Evolutionary conservation across 495 filamentous ascomycete genomes (phyloP), one percentile per base, ranked within the genome.

Genomic region (Wilcoxina mikolae): DNA sequence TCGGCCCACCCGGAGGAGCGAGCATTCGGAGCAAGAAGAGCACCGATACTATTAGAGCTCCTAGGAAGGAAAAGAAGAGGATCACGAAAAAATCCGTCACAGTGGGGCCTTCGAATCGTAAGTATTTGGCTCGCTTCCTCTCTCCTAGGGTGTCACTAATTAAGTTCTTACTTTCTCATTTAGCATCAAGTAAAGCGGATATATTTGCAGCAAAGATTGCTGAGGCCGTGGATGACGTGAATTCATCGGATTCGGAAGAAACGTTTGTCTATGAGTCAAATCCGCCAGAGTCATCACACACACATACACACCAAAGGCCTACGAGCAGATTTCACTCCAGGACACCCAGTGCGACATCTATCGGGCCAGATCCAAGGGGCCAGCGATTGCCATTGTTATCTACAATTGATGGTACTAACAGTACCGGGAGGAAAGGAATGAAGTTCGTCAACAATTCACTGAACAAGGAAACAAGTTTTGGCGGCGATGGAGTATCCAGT

Each of bases 241-340:
- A 95, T 68, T 91, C 90, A 5, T 94, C 89, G 15, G 91, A 94
- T 64, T 96, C 93, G 2, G 91, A 95, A 59, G 93, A 95, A 68
- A 96, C 93, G 0, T 98, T 96, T 68, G 90, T 98, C 2, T 98
- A 98, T 71, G 91, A 98, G 70, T 98, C 91, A 9, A 98, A 98
- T 65, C 91, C 93, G 10, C 86, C 86, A 10, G 91, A 96, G 58
- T 74, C 75, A 22, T 46, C 54, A 60, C 59, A 47, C 31, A 55
- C 41, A 28, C 46, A 28, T 23, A 20, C 39, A 9, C 78, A 76
- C 51, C 83, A 82, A 39, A 79, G 87, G n/a, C 80, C 84, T 38
- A 56, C 63, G 17, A 74, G 77, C 50, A 76, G 88, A 49, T 91
- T 90, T 64, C 90, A 96, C 68, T 96, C 93, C 15, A 79, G 91